These are phyloP conservation scores for Fusarium udum DNA, from an alignment of 2,329 filamentous ascomycete genomes.

Conservation along the genomic window DNA sequence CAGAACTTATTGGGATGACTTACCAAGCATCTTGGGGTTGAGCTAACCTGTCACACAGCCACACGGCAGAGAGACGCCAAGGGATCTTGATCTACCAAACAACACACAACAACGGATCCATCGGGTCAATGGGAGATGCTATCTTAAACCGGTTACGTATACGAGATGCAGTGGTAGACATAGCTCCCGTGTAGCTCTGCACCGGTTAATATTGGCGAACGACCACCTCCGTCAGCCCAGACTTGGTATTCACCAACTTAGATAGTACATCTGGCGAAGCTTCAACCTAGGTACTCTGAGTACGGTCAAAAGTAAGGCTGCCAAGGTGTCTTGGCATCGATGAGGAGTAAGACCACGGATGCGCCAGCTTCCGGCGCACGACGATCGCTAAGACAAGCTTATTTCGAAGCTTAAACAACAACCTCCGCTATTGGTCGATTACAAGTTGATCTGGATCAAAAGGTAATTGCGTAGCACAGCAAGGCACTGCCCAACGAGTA, in stretches of 20 bases:
- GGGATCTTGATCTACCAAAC: not conserved
- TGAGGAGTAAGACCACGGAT: constrained; percentile 15
- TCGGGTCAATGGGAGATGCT: not conserved
- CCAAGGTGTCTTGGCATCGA: constrained; percentile 10
- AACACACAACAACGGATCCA: not conserved
- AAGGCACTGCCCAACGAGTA: not conserved
- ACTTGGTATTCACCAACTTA: not conserved
- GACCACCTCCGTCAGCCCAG: constrained; percentile 22
- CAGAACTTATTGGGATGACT: constrained; percentile 9
- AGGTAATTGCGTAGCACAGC: not conserved
- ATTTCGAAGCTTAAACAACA: constrained; percentile 39
- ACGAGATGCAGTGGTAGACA: not conserved
- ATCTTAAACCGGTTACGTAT: not conserved
- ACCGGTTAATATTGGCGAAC: not conserved
- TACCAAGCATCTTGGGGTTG: constrained; percentile 18
- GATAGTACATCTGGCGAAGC: not conserved
- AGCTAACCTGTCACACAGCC: constrained; percentile 26
- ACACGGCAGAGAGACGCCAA: constrained; percentile 22
- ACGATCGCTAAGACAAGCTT: constrained; percentile 38
- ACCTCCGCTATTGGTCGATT: not conserved
- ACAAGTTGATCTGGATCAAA: constrained; percentile 10
- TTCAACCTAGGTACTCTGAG: not conserved
- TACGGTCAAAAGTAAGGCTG: not conserved
- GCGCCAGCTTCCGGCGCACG: constrained; percentile 15
- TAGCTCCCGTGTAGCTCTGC: not conserved